Percentiles rank a stretch among this genome's conserved stretches.
phyloP scores from a whole-genome alignment of 2,329 filamentous ascomycete genomes.

The Fusarium clavum region DNA sequence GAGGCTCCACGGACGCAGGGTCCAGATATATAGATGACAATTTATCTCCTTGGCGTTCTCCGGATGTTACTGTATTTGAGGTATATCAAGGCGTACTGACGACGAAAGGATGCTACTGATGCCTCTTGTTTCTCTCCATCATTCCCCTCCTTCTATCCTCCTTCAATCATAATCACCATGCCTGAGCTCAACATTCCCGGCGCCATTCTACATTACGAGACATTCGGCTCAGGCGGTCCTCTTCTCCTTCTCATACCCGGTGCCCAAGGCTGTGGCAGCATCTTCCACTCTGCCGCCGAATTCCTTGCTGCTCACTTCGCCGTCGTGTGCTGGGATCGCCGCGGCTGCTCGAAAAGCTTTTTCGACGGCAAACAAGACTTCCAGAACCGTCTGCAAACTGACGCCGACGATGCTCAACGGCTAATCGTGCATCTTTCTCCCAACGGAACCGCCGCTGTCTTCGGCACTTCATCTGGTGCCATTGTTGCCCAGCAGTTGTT shows the following conservation, averaged over 20 bases:
- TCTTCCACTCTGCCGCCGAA: neutral
- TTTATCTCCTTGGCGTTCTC: neutral
- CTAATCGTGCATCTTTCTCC: neutral
- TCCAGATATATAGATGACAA: rapidly evolving
- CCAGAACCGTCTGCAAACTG: rapidly evolving
- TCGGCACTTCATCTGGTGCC: neutral
- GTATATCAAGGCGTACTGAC: neutral
- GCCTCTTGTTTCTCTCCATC: neutral
- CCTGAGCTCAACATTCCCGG: neutral
- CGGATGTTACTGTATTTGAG: neutral
- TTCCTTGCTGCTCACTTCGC: neutral
- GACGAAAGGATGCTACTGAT: neutral
- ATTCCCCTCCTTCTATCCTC: neutral
- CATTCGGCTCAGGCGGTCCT: neutral
- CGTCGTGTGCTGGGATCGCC: neutral
- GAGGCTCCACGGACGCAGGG: neutral
- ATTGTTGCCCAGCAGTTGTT: neutral
- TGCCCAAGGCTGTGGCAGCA: neutral
- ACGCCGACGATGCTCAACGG: neutral
- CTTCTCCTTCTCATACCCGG: neutral
- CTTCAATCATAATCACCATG: rapidly evolving
- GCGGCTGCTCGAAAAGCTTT: neutral
- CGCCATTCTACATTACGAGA: neutral
- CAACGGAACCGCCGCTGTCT: neutral
- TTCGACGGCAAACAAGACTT: neutral